Percentiles rank a stretch among this genome's conserved stretches.
These are phyloP conservation scores for Intubia oerlemansii DNA, from an alignment of 2,329 filamentous ascomycete species.

Conservation along the genomic window DNA sequence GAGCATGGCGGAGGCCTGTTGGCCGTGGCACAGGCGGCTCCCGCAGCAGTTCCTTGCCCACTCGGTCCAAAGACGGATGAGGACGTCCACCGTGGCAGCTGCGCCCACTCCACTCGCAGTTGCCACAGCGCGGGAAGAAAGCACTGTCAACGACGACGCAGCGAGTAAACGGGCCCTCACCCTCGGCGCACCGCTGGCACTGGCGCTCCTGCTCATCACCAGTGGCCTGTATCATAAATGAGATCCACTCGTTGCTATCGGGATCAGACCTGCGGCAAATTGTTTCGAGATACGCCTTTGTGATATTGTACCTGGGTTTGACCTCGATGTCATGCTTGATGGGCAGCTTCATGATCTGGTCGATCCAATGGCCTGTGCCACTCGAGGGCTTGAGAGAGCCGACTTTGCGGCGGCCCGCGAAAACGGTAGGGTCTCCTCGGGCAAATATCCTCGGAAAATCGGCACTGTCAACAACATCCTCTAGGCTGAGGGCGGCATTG, in stretches of 20 bases:
- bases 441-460: too few species aligned
- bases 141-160: conserved; percentile 21
- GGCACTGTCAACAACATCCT: too few species aligned
- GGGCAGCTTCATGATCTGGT: conserved; percentile 15
- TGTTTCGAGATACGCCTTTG: conserved; percentile 15
- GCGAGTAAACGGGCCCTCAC: conserved; percentile 21
- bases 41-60: background rate
- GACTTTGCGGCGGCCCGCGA: too few species aligned
- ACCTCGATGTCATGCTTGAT: conserved; percentile 19
- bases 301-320: conserved; percentile 20
- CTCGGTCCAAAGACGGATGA: background rate
- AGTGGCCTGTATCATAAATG: conserved; percentile 27
- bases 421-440: too few species aligned
- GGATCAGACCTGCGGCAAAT: conserved; percentile 18
- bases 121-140: conserved; percentile 25
- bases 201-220: conserved; percentile 18
- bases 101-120: conserved; percentile 26
- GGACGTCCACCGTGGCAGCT: conserved; percentile 10
- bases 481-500: too few species aligned
- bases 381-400: too few species aligned
- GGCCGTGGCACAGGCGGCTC: background rate
- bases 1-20: background rate
- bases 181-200: conserved; percentile 20
- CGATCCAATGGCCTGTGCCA: conserved; percentile 20
- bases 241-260: conserved; percentile 24